Evolutionary conservation across 768 basidiomycete species (phyloP).

Genomic region (Coprinellus aureogranulatus): DNA sequence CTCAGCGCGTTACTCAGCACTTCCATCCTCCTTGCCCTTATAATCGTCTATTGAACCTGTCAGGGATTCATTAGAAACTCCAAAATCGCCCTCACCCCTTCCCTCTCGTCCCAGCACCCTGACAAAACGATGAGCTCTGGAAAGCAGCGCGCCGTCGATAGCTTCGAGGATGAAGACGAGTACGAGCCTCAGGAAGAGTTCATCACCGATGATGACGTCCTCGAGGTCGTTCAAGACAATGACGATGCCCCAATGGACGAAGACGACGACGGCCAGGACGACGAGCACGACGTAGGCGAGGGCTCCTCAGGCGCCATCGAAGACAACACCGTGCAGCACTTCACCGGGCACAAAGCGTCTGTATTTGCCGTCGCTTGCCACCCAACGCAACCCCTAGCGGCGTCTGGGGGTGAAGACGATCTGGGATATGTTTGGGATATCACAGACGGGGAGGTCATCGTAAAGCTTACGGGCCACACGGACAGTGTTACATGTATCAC

Average conservation of each 20-base stretch:
- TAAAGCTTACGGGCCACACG: constrained; percentile 85
- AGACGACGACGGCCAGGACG: constrained; percentile 53
- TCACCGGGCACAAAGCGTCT: constrained; percentile 66
- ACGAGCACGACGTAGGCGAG: constrained; percentile 42
- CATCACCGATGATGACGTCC: constrained; percentile 64
- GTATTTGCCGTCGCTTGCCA: constrained; percentile 86
- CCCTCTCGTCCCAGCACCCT: not conserved
- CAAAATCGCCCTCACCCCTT: not conserved
- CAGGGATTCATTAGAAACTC: not conserved
- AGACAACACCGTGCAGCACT: constrained; percentile 69
- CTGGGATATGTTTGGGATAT: constrained; percentile 92
- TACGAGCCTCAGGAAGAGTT: constrained; percentile 49
- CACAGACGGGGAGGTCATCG: constrained; percentile 74
- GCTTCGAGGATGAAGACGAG: constrained; percentile 32
- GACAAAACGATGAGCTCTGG: constrained; percentile 29
- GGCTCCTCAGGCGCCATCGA: constrained; percentile 40
- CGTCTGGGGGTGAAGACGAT: constrained; percentile 95
- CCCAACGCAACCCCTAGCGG: constrained; percentile 78
- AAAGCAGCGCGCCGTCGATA: constrained; percentile 31
- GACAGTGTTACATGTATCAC: constrained; percentile 81
- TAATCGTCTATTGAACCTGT: not conserved
- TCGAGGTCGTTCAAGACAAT: constrained; percentile 62
- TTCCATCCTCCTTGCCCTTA: too few species aligned
- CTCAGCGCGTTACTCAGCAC: constrained; percentile 4
- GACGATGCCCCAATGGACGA: constrained; percentile 73